A percentile compares a stretch with the other conserved stretches of the same genome.
phyloP scores from a whole-genome alignment of 768 basidiomycete genomes.

The Chalciporus sphaerocephalus region DNA sequence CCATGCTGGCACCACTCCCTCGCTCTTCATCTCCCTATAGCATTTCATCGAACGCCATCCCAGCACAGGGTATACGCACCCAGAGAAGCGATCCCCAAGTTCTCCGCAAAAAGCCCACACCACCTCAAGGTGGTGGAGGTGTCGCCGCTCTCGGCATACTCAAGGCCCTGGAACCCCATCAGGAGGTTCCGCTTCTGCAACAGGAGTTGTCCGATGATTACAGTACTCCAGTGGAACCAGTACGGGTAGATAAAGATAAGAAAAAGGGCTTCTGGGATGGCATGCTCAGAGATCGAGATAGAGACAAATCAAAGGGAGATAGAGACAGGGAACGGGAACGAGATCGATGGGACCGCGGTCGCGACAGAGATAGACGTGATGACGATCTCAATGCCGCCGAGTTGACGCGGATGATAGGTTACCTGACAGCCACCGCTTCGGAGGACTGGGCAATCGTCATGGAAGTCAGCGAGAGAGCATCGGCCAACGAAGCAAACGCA shows the following conservation, averaged over 20 bases:
- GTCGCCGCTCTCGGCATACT: constrained; percentile 51
- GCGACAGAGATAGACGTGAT: constrained; percentile 29
- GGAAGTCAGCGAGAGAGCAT: constrained; percentile 83
- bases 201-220: constrained; percentile 30
- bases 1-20: constrained; percentile 17
- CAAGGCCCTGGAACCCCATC: constrained; percentile 56
- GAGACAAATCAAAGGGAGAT: constrained; percentile 28
- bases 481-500: constrained; percentile 62
- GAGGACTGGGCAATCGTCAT: constrained; percentile 81
- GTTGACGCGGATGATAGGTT: constrained; percentile 71
- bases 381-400: constrained; percentile 49
- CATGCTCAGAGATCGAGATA: constrained; percentile 33
- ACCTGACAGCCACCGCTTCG: constrained; percentile 69
- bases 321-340: constrained; percentile 29
- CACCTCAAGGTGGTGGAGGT: constrained; percentile 26
- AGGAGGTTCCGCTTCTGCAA: constrained; percentile 15
- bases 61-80: constrained; percentile 14
- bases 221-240: constrained; percentile 19
- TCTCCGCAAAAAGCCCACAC: constrained; percentile 28
- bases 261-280: constrained; percentile 54
- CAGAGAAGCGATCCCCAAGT: constrained; percentile 20
- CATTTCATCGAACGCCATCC: constrained; percentile 24
- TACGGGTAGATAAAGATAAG: constrained; percentile 39
- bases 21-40: constrained; percentile 49
- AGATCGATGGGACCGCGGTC: constrained; percentile 28